Base-by-base conservation (phyloP, 257 asterid genomes). In the Mitragyna speciosa region DNA sequence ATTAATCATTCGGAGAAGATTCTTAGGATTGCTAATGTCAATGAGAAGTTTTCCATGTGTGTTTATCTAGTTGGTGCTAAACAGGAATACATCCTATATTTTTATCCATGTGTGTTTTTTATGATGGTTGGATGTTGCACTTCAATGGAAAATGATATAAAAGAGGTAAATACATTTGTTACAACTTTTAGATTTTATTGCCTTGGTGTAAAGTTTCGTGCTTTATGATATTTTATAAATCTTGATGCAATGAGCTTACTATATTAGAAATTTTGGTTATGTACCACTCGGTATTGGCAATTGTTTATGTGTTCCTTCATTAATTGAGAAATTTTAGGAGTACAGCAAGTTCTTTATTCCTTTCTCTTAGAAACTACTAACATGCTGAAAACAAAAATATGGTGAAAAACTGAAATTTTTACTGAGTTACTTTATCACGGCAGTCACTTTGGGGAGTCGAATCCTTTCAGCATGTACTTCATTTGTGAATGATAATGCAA, bases 31-130 rank as follows among this genome's bases (percentile, higher is more conserved):
- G 97, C 90, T 0, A 96, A 96, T 88, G 97, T 92, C 43, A 92
- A 93, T 70, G 86, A 87, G 12, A 94, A 94, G 83, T 96, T 94
- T 79, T 41, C 90, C 41, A 59, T 92, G 76, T 96, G 98, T 78
- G 90, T 94, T 72, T 96, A 94, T 64, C 96, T 94, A 76, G 97
- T 95, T 74, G 95, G 92, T 84, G 97, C 97, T 48, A 78, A 87
- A 9, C 98, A 94, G 99, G 99, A 92, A 54, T 59, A 36, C 4
- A 36, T 36, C 41, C 4, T 36, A 36, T 26, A 61, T 58, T 43
- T 51, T 80, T 30, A 56, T 77, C 67, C 61, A 41, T 24, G 26
- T 69, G 17, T 36, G 30, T 33, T 76, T n/a, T 71, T 22, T 5
- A 16, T 16, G 30, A 1, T 63, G 0, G 14, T 45, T 33, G 59